Percentiles rank a stretch among this genome's conserved stretches.
phyloP scores from a whole-genome alignment of 139 green algal genomes.

The Chlorella sorokiniana region DNA sequence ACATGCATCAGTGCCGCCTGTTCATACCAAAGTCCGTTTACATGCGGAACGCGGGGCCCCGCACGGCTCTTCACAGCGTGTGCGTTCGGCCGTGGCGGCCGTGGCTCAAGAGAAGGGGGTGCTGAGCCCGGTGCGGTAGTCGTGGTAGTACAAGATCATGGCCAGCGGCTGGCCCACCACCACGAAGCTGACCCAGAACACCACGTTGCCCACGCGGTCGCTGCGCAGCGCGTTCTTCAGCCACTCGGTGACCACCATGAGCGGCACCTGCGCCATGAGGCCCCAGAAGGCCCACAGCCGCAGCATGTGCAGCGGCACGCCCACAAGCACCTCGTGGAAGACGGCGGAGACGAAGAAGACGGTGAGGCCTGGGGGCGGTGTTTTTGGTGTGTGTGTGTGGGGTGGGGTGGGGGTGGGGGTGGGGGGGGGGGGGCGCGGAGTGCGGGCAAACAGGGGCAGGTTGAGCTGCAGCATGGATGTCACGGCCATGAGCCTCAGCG shows the following conservation, averaged over 20 bases:
- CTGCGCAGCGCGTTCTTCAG: constrained; percentile 59
- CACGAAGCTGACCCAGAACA: constrained; percentile 93
- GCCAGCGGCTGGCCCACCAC: constrained; percentile 89
- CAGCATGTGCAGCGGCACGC: constrained; percentile 88
- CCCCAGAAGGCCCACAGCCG: constrained; percentile 82
- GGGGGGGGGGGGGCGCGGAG: no score
- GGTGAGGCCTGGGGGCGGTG: constrained; percentile 44
- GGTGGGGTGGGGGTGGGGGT: not conserved
- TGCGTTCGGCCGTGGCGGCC: no score
- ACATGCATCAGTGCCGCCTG: no score
- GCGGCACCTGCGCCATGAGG: constrained; percentile 81
- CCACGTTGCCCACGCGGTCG: constrained; percentile 73
- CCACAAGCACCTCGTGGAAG: constrained; percentile 87
- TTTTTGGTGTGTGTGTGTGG: not conserved
- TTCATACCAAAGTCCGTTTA: no score
- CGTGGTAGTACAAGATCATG: constrained; percentile 89
- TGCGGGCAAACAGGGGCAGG: no score
- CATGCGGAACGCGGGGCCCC: not conserved
- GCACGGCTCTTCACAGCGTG: not conserved
- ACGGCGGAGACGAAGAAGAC: constrained; percentile 85
- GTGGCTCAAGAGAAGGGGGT: not conserved
- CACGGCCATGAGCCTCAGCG: no score
- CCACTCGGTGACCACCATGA: constrained; percentile 72
- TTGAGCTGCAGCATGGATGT: no score
- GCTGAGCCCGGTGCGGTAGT: constrained; percentile 47